Evolutionary conservation across 352 stramenopile genomes (phyloP), one percentile per base, ranked within the genome.

Genomic region (Thraustotheca clavata): DNA sequence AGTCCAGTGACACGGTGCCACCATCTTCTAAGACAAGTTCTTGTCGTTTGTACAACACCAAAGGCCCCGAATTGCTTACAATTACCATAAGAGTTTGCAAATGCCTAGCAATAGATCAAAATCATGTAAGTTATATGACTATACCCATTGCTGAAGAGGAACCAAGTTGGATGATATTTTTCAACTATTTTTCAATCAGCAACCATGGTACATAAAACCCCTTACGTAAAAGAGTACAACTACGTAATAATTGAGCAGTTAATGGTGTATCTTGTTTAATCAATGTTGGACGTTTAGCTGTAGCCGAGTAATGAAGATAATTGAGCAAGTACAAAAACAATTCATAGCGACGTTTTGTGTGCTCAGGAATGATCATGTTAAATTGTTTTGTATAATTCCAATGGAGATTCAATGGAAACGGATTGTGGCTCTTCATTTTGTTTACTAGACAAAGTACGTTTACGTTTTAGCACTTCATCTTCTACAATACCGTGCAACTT

Each of bases 1-100:
- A 91, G 71, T 91, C 82, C 26, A 91, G 67, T 2, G 82, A 87
- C 14, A 87, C 71, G 16, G 86, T 70, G 20, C 81, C 81, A 22
- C 80, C 78, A 62, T 89, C 78, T 16, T 73, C 76, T 69, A 87
- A 73, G 29, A 85, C 75, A 4, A 89, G 68, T 4, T 78, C 59
- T 63, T 89, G 75, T 16, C 80, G 77, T 60, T 82, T 63, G 69
- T 89, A 89, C 7, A 39, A 11, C 38, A 85, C 69, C 1, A 22
- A 18, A 1, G 78, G 77, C 7, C 69, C 50, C 14, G 47, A 38
- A 38, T 76, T 31, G 43, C 43, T 52, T 31, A 52, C 43, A 7
- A 52, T 52, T 24, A 52, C 43, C 43, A 52, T 52, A 11, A 52
- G 34, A 24, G 43, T 52, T 18, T 52, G 43, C 43, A 52, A 31